phyloP scores from a whole-genome alignment of 352 stramenopile species.

The Hyaloperonospora arabidopsidis region DNA sequence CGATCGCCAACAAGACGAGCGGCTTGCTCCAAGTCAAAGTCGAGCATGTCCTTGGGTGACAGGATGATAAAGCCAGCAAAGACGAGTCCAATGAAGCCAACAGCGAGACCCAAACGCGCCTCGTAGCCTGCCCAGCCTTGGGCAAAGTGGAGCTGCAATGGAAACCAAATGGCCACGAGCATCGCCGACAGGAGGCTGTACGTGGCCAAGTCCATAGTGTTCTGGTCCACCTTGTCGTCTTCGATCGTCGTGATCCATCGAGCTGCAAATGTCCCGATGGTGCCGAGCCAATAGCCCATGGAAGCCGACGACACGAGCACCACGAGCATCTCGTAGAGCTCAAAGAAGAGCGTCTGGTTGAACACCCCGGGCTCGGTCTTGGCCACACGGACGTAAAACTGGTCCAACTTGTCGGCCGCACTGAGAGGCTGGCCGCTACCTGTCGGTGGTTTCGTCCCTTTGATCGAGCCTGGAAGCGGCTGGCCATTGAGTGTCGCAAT shows the following conservation, averaged over 20 bases:
- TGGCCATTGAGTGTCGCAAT: conserved; percentile 64
- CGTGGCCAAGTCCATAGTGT: conserved; percentile 40
- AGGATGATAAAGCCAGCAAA: conserved; percentile 53
- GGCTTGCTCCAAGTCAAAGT: conserved; percentile 61
- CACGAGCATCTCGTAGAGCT: conserved; percentile 79
- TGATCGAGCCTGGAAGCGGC: conserved; percentile 8
- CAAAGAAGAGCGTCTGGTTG: conserved; percentile 69
- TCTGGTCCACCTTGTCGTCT: conserved; percentile 8
- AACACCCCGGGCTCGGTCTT: conserved; percentile 61
- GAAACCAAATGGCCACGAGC: conserved; percentile 66
- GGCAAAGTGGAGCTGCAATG: conserved; percentile 61
- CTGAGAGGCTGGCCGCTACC: conserved; percentile 30
- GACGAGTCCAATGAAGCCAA: conserved; percentile 54
- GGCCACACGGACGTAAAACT: conserved; percentile 63
- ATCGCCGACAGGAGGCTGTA: conserved; percentile 61
- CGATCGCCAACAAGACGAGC: conserved; percentile 29
- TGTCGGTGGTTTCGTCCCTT: conserved; percentile 16
- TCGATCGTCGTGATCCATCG: conserved; percentile 9
- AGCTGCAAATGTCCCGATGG: conserved; percentile 34
- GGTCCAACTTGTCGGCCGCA: conserved; percentile 54
- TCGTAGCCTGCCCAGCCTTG: conserved; percentile 57
- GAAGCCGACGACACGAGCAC: conserved; percentile 54
- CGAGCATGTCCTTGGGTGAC: conserved; percentile 45
- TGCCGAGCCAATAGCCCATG: conserved; percentile 36
- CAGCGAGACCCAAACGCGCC: conserved; percentile 40